phyloP scores from a whole-genome alignment of 305 asterid species.

The Ilex paraguariensis region DNA sequence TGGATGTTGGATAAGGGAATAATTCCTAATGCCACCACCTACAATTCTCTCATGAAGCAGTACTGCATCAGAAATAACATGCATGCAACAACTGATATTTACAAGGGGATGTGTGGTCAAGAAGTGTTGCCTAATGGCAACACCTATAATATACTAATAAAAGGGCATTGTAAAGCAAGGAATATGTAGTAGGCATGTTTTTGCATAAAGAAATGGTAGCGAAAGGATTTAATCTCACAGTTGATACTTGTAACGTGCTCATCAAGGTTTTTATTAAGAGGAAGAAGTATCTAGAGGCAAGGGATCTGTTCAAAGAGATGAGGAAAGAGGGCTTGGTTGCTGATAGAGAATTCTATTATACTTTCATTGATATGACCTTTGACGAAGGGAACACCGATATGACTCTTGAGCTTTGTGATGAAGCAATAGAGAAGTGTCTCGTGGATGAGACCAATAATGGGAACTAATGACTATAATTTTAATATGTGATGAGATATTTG shows the following conservation, averaged over 20 bases:
- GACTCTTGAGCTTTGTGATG: conserved; percentile 83
- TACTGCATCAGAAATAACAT: conserved; percentile 68
- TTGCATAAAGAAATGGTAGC: conserved; percentile 62
- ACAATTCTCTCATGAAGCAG: conserved; percentile 75
- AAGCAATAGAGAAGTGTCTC: conserved; percentile 62
- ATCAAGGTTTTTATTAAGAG: conserved; percentile 80
- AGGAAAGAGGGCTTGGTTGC: conserved; percentile 51
- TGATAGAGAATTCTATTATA: conserved; percentile 50
- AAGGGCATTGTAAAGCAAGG: conserved; percentile 94
- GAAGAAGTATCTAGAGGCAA: conserved; percentile 69
- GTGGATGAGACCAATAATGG: conserved; percentile 26
- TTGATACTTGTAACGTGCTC: conserved; percentile 62
- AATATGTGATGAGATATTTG: conserved; percentile 9
- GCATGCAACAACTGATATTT: conserved; percentile 53
- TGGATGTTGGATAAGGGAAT: conserved; percentile 91
- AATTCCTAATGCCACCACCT: conserved; percentile 78
- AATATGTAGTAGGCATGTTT: conserved; percentile 97
- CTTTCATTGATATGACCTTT: conserved; percentile 71
- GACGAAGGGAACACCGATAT: conserved; percentile 68
- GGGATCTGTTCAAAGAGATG: conserved; percentile 77
- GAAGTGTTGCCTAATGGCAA: conserved; percentile 65
- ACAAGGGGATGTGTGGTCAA: conserved; percentile 44
- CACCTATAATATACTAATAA: conserved; percentile 65
- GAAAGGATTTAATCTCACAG: conserved; percentile 52
- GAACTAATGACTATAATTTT: conserved; percentile 15